Evolutionary conservation across 106 monocot species (phyloP).

Genomic region (Cymbidium sinense): DNA sequence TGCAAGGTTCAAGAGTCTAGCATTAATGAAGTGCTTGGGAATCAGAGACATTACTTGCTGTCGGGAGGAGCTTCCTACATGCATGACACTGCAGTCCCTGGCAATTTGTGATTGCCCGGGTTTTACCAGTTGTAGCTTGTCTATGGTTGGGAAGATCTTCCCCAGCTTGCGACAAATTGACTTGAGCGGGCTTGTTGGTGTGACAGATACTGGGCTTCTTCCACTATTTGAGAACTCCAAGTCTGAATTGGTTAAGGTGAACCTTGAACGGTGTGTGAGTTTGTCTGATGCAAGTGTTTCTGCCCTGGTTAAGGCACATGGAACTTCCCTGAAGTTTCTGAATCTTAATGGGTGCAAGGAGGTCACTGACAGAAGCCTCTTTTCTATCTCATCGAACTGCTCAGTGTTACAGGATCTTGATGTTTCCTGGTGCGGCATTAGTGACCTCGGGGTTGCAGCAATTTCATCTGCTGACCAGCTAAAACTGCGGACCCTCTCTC

Average conservation of each 20-base stretch:
- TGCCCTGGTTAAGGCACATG: constrained; percentile 46
- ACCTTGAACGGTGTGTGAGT: constrained; percentile 50
- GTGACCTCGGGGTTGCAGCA: constrained; percentile 65
- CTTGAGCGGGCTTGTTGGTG: constrained; percentile 46
- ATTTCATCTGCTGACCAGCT: constrained; percentile 53
- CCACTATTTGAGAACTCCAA: constrained; percentile 43
- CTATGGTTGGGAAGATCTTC: constrained; percentile 48
- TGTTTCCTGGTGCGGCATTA: constrained; percentile 49
- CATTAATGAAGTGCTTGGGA: constrained; percentile 66
- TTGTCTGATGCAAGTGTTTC: constrained; percentile 50
- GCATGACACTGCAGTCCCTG: constrained; percentile 45
- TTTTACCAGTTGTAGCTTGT: constrained; percentile 57
- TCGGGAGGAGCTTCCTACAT: constrained; percentile 17
- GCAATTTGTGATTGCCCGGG: constrained; percentile 59
- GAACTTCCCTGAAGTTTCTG: constrained; percentile 51
- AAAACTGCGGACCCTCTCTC: constrained; percentile 47
- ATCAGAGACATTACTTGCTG: constrained; percentile 43
- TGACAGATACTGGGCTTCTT: constrained; percentile 52
- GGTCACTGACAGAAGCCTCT: constrained; percentile 55
- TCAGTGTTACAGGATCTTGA: constrained; percentile 62
- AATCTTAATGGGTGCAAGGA: constrained; percentile 63
- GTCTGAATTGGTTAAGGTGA: constrained; percentile 43
- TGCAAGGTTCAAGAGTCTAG: constrained; percentile 35
- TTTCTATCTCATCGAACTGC: constrained; percentile 56
- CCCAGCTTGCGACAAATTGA: constrained; percentile 50